These are phyloP conservation scores for Polygonum maritimum DNA, from an alignment of 148 eudicot species.

Conservation along the genomic window DNA sequence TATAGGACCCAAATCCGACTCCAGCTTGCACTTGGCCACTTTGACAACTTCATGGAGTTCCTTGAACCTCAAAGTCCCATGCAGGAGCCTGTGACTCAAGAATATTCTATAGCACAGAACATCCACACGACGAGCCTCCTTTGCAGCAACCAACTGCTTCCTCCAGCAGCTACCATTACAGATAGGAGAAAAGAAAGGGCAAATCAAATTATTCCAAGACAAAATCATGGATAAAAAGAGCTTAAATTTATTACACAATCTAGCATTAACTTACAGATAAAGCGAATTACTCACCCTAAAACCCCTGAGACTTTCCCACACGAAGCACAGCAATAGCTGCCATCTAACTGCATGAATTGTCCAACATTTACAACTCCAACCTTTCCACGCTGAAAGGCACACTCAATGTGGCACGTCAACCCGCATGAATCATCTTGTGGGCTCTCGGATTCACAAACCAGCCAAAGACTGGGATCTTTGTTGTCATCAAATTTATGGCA, in stretches of 20 bases:
- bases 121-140: conserved; percentile 85
- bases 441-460: conserved; percentile 71
- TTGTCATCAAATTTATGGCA: conserved; percentile 88
- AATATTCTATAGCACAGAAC: conserved; percentile 69
- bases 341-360: conserved; percentile 68
- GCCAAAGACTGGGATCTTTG: conserved; percentile 97
- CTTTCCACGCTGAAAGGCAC: conserved; percentile 56
- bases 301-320: conserved; percentile 89
- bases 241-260: background rate
- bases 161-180: conserved; percentile 67
- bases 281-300: conserved; percentile 53
- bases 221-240: background rate
- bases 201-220: background rate
- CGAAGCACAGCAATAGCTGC: conserved; percentile 86
- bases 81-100: conserved; percentile 62
- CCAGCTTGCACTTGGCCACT: conserved; percentile 66
- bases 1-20: conserved; percentile 79
- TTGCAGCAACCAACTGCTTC: conserved; percentile 76
- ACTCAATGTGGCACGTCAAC: conserved; percentile 81
- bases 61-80: conserved; percentile 66
- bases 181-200: background rate
- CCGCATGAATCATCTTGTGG: conserved; percentile 54
- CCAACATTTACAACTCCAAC: conserved; percentile 81
- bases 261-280: background rate
- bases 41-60: conserved; percentile 58